Base-by-base conservation (phyloP, 768 basidiomycete genomes). In the Gelatoporia subvermispora region DNA sequence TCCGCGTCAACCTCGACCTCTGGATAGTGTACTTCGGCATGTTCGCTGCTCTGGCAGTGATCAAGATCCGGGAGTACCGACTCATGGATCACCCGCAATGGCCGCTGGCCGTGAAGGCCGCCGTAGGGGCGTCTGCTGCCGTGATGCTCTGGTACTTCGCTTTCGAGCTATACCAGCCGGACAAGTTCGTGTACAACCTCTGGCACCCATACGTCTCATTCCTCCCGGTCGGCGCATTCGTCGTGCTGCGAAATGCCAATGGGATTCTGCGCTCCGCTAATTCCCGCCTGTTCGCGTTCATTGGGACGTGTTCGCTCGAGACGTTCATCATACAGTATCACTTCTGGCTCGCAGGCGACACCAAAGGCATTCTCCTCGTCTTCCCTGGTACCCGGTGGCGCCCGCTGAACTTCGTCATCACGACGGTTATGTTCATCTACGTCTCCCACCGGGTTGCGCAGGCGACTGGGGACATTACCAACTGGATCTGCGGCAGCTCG, bases 321-420 rank as follows among this genome's bases (percentile, higher is more conserved):
- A 86, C 91, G 0, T 96, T 93, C 65, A 86, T 94, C 60, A 78
- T 94, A 49, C 92, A 95, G 61, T 94, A 84, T 64, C 91, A 90
- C 58, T 68, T 89, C 38, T 93, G 88, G 88, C 72, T 93, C 28
- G 91, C 87, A 0, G 87, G 76, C 3, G 89, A 93, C 58, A 89
- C 85, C 25, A 87, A 87, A 63, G 86, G 88, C 16, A 73, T 94
- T 49, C 74, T 95, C 20, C 66, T 92, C 41, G 76, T 93, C 43
- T 69, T 94, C 38, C 90, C 90, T 0, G 85, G 88, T 13, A 81
- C 79, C 1, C 66, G 63, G 38, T 86, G 84, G 77, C 77, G 92
- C 22, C 75, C 81, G n/a, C 40, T 88, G 57, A 96, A 94, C 65
- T 79, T 93, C 51, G 61, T 88, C 23, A 56, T 93, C 40, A 85